Conservation (phyloP, 2,329 filamentous ascomycete species). For the Sordariomycetes sp. region DNA sequence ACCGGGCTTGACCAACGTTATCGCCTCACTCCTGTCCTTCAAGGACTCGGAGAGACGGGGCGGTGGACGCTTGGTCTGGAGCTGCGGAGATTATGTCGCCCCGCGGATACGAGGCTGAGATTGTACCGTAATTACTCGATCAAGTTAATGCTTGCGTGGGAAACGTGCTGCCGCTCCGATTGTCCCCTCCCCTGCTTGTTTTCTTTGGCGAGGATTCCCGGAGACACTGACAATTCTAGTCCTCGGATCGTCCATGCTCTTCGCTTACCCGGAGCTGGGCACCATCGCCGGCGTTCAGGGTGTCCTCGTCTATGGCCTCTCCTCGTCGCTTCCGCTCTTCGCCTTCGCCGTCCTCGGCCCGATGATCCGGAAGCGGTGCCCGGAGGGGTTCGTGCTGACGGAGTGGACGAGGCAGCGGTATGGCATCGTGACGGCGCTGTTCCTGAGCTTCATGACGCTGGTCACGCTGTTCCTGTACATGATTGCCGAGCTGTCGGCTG, state of each 20-base stretch:
- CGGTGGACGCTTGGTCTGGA: constrained; percentile 6
- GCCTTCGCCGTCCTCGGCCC: constrained; percentile 66
- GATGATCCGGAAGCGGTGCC: constrained; percentile 68
- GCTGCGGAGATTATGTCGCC: constrained; percentile 24
- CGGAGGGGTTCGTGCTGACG: constrained; percentile 74
- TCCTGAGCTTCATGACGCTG: constrained; percentile 66
- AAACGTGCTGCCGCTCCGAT: constrained; percentile 85
- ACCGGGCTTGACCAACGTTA: constrained; percentile 20
- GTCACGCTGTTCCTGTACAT: constrained; percentile 81
- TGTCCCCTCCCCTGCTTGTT: constrained; percentile 18
- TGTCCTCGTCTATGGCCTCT: constrained; percentile 63
- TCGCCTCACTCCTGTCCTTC: neutral
- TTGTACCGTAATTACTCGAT: constrained; percentile 92
- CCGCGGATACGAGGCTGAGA: constrained; percentile 68
- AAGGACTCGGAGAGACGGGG: constrained; percentile 5
- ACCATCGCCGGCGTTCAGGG: constrained; percentile 73
- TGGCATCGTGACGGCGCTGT: constrained; percentile 57
- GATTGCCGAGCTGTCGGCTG: constrained; percentile 71
- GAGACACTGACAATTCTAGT: constrained; percentile 45
- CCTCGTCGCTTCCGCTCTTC: constrained; percentile 62
- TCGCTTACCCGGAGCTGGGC: constrained; percentile 71
- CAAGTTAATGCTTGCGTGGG: constrained; percentile 99
- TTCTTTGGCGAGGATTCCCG: constrained; percentile 4
- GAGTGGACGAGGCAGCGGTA: constrained; percentile 78
- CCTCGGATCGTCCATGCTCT: constrained; percentile 74